Evolutionary conservation across 306 rosid genomes (phyloP), one percentile per base, ranked within the genome.

Genomic region (Quercus cerris): DNA sequence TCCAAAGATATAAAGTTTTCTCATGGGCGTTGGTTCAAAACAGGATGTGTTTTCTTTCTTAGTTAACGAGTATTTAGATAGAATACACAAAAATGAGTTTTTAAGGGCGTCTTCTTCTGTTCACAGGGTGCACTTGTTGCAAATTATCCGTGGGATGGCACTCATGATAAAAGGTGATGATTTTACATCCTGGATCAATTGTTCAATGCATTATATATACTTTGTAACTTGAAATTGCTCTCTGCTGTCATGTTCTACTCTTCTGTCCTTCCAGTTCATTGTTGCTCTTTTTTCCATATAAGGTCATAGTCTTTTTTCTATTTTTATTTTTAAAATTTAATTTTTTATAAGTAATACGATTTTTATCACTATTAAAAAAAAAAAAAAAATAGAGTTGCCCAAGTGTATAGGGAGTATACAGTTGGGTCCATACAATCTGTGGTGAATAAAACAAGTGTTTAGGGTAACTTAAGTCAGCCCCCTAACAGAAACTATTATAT

Each of bases 101-200:
- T 67, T 77, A 51, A 78, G 64, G 31, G 56, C 61, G 14, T 51
- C 46, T 74, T 15, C 62, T 70, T 72, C 75, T 84, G 27, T 71
- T 69, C 49, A 74, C 87, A 95, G 99, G 99, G 97, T 31, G 98
- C 98, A 68, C 93, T 95, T 69, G 99, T 95, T 84, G 99, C 99
- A 83, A 95, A 93, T 87, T 95, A 91, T 85, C 99, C 98, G 33
- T 95, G 99, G 99, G 99, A 95, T 82, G 99, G 97, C 64, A 85
- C 93, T 30, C 83, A 67, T 12, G 91, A 93, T 76, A 88, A 90
- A 90, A 93, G 95, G 99, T 94, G 69, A 46, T 74, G 56, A 79
- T 69, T 74, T 77, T 63, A 51, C 7, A 22, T 68, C 18, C 22
- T 35, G 28, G 38, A 25, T 5, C 22, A 19, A 66, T 67, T n/a